Evolutionary conservation across 768 basidiomycete species (phyloP).

Genomic region (Leccinum disarticulatum): DNA sequence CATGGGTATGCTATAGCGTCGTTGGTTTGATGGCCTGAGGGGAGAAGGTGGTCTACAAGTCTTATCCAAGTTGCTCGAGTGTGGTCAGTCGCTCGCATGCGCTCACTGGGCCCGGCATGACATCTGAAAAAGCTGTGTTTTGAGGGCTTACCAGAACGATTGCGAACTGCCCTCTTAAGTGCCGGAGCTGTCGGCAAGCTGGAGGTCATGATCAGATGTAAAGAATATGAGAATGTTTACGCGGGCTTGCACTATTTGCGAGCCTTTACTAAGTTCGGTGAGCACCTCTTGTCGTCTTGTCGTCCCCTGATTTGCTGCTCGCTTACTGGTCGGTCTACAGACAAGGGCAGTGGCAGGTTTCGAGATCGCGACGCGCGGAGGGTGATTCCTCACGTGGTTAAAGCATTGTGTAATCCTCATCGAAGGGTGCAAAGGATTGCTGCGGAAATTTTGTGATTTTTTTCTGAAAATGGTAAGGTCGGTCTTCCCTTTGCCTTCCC

Average conservation of each 20-base stretch:
- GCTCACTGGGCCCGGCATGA: too few species aligned
- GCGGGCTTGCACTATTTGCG: slow-evolving; percentile 27
- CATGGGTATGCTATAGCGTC: slow-evolving; percentile 22
- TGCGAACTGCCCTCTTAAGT: slow-evolving; percentile 17
- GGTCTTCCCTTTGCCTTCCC: too few species aligned
- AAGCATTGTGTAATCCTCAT: too few species aligned
- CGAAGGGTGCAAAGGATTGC: slow-evolving; percentile 1
- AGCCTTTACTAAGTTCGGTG: slow-evolving; percentile 21
- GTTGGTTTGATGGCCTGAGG: slow-evolving; percentile 30
- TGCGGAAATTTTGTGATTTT: slow-evolving; percentile 10
- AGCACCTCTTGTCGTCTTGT: background rate
- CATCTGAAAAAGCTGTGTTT: background rate
- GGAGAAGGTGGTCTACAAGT: slow-evolving; percentile 28
- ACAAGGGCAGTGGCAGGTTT: slow-evolving; percentile 1
- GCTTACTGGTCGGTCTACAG: background rate
- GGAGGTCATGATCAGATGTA: slow-evolving; percentile 14
- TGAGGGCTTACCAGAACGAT: slow-evolving; percentile 4
- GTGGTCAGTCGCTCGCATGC: slow-evolving; percentile 17
- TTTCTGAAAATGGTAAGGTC: slow-evolving; percentile 13
- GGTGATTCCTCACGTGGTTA: too few species aligned
- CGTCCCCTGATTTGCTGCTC: background rate
- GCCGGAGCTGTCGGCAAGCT: slow-evolving; percentile 14
- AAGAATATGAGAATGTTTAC: slow-evolving; percentile 7
- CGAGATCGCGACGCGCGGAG: background rate
- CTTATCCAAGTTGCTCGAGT: slow-evolving; percentile 18